Evolutionary conservation across 2,329 filamentous ascomycete genomes (phyloP).

Genomic region (Penicillium sclerotiorum): DNA sequence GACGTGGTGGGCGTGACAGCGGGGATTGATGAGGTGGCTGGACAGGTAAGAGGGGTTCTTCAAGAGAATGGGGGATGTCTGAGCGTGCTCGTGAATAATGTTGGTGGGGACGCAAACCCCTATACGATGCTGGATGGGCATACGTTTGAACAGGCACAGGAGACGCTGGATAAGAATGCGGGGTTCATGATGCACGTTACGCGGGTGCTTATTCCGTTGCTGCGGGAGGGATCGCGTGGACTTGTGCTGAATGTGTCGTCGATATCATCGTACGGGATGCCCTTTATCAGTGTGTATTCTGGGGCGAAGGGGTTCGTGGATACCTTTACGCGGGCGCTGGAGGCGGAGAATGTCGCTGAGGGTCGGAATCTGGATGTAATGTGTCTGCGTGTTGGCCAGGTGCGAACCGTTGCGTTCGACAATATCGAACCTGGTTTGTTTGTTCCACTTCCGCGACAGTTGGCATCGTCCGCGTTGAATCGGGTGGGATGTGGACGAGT

Average conservation of each 20-base stretch:
- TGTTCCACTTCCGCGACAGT: constrained; percentile 28
- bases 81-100: constrained; percentile 61
- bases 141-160: constrained; percentile 41
- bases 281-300: constrained; percentile 52
- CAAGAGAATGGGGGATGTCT: constrained; percentile 43
- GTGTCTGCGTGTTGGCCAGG: constrained; percentile 38
- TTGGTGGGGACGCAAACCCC: constrained; percentile 47
- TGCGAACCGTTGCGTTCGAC: constrained; percentile 32
- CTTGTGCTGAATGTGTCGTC: constrained; percentile 58
- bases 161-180: constrained; percentile 52
- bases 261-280: constrained; percentile 49
- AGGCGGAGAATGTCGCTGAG: constrained; percentile 47
- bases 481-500: constrained; percentile 39
- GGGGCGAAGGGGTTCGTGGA: constrained; percentile 52
- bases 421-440: constrained; percentile 26
- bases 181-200: constrained; percentile 56
- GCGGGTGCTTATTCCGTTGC: constrained; percentile 47
- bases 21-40: constrained; percentile 29
- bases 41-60: constrained; percentile 27
- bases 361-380: constrained; percentile 43
- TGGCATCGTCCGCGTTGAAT: constrained; percentile 37
- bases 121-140: constrained; percentile 43
- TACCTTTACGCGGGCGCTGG: constrained; percentile 43
- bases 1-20: constrained; percentile 42
- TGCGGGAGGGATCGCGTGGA: constrained; percentile 45